Evolutionary conservation across 306 rosid genomes (phyloP).

Genomic region (Corylus americana): DNA sequence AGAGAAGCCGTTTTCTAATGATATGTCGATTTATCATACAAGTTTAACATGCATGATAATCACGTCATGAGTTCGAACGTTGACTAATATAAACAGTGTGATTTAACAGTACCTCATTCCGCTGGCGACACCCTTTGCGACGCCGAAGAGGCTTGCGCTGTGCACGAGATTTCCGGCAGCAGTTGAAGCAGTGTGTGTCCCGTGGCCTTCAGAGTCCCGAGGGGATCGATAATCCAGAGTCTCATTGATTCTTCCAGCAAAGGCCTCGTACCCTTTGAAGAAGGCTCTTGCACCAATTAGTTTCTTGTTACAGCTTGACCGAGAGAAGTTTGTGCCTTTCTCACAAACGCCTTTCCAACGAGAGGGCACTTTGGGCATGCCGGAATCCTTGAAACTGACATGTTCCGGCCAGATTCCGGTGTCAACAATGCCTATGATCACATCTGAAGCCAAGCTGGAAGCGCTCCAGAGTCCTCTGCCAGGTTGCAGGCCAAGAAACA

Average conservation of each 20-base stretch:
- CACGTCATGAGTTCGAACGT: too few species aligned
- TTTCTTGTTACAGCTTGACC: constrained; percentile 61
- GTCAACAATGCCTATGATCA: constrained; percentile 63
- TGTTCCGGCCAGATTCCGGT: constrained; percentile 86
- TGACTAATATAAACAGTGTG: too few species aligned
- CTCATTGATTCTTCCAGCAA: constrained; percentile 46
- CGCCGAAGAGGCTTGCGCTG: constrained; percentile 47
- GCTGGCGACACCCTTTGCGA: constrained; percentile 53
- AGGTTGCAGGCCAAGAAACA: constrained; percentile 53
- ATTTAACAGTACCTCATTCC: constrained; percentile 45
- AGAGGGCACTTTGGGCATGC: constrained; percentile 46
- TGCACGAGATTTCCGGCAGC: constrained; percentile 54
- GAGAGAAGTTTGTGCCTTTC: constrained; percentile 56
- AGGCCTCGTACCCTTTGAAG: constrained; percentile 58
- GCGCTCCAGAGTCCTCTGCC: constrained; percentile 59
- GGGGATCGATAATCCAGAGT: constrained; percentile 51
- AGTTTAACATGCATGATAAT: too few species aligned
- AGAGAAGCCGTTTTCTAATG: too few species aligned
- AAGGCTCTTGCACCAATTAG: constrained; percentile 67
- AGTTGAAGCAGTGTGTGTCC: constrained; percentile 83
- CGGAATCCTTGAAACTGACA: constrained; percentile 54
- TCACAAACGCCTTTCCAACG: constrained; percentile 72
- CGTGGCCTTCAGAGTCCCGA: constrained; percentile 66
- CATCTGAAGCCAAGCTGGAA: constrained; percentile 53
- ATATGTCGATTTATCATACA: too few species aligned